Evolutionary conservation across 345 rosid species (phyloP).

Genomic region (Mercurialis annua): DNA sequence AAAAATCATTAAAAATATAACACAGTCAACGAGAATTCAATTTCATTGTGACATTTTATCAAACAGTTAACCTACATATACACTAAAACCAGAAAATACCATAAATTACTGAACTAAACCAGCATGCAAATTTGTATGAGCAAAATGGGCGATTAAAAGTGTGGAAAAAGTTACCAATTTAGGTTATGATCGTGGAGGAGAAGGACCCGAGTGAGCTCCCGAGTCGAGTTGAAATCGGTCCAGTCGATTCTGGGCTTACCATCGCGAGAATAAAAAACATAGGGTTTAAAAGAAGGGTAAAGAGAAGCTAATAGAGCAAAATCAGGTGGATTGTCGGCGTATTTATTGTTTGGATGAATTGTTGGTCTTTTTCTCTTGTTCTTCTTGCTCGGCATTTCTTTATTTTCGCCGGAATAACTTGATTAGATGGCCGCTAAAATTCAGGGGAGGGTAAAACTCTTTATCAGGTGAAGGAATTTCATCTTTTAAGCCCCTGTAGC

Average conservation of each 20-base stretch:
- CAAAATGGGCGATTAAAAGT: neutral
- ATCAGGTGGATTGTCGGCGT: slow-evolving; percentile 75
- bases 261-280: slow-evolving; percentile 56
- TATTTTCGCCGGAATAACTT: neutral
- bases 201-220: slow-evolving; percentile 79
- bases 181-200: slow-evolving; percentile 72
- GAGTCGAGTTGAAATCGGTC: slow-evolving; percentile 83
- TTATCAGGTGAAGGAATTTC: too few species aligned
- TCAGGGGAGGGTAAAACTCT: too few species aligned
- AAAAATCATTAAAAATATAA: neutral
- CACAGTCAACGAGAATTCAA: too few species aligned
- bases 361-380: slow-evolving; percentile 53
- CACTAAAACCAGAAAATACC: slow-evolving; percentile 1
- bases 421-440: too few species aligned
- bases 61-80: too few species aligned
- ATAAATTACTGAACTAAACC: too few species aligned
- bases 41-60: too few species aligned
- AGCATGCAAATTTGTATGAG: neutral
- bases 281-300: slow-evolving; percentile 69
- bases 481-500: too few species aligned
- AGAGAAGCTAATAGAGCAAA: slow-evolving; percentile 65
- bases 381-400: slow-evolving; percentile 45
- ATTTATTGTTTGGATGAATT: slow-evolving; percentile 59
- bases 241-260: slow-evolving; percentile 74
- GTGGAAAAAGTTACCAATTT: slow-evolving; percentile 38